phyloP scores from a whole-genome alignment of 139 green algal genomes.

The Chloropicon primus region DNA sequence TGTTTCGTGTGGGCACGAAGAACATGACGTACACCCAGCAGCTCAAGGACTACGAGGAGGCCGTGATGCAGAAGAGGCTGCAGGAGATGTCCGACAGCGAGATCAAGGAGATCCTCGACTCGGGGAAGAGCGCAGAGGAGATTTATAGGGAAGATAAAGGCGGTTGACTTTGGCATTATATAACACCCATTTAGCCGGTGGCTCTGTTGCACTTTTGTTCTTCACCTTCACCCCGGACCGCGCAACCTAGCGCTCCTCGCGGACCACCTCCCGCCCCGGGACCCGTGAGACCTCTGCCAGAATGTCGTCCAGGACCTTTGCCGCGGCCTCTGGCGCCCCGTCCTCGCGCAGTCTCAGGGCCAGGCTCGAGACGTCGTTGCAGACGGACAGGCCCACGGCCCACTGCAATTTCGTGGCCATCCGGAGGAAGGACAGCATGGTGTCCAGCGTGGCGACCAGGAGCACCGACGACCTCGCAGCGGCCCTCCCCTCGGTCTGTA shows the following conservation, averaged over 20 bases:
- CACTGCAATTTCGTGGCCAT: background rate
- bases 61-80: slow-evolving; percentile 89
- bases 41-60: slow-evolving; percentile 93
- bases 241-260: too few species aligned
- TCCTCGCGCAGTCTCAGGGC: too few species aligned
- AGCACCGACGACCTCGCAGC: background rate
- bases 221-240: too few species aligned
- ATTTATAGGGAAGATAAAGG: background rate
- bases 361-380: background rate
- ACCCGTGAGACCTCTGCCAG: background rate
- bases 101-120: slow-evolving; percentile 31
- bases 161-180: too few species aligned
- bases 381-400: background rate
- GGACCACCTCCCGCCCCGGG: background rate
- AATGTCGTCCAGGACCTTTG: background rate
- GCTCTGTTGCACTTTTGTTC: too few species aligned
- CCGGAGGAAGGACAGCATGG: background rate
- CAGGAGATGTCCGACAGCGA: slow-evolving; percentile 84
- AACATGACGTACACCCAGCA: slow-evolving; percentile 99
- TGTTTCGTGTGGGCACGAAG: slow-evolving; percentile 93
- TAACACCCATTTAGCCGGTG: too few species aligned
- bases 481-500: background rate
- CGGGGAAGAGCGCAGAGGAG: background rate
- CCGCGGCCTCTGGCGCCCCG: too few species aligned
- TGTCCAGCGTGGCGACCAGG: background rate